Evolutionary conservation across 352 stramenopile genomes (phyloP).

Genomic region (Globisporangium splendens): DNA sequence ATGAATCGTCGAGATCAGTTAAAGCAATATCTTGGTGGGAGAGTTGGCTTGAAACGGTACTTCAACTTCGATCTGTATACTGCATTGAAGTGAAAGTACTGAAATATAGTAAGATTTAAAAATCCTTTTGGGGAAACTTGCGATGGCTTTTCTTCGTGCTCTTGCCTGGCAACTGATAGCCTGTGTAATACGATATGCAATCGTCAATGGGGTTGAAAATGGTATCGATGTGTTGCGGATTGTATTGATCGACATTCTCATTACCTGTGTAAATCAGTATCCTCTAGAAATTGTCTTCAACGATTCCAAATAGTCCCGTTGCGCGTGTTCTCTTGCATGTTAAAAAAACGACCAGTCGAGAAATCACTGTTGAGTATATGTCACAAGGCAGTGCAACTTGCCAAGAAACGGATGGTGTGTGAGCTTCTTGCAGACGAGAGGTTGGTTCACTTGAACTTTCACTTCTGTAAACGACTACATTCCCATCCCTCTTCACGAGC

Average conservation of each 20-base stretch:
- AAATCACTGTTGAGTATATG: neutral
- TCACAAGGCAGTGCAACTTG: neutral
- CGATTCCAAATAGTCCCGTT: no score
- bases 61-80: neutral
- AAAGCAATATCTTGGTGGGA: neutral
- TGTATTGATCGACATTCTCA: no score
- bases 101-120: neutral
- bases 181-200: neutral
- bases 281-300: neutral
- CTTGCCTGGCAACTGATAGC: neutral
- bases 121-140: conserved; percentile 1
- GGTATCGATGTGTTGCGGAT: neutral
- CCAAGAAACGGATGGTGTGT: neutral
- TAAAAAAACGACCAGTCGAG: neutral
- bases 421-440: neutral
- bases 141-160: conserved; percentile 5
- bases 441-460: neutral
- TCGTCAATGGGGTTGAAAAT: neutral
- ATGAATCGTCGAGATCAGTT: neutral
- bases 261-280: neutral
- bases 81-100: no score
- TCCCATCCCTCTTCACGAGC: neutral
- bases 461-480: neutral
- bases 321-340: neutral
- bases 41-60: neutral